Percentiles rank a stretch among this genome's conserved stretches.
phyloP scores from a whole-genome alignment of 2,329 filamentous ascomycete species.

The Aspergillus sp. region DNA sequence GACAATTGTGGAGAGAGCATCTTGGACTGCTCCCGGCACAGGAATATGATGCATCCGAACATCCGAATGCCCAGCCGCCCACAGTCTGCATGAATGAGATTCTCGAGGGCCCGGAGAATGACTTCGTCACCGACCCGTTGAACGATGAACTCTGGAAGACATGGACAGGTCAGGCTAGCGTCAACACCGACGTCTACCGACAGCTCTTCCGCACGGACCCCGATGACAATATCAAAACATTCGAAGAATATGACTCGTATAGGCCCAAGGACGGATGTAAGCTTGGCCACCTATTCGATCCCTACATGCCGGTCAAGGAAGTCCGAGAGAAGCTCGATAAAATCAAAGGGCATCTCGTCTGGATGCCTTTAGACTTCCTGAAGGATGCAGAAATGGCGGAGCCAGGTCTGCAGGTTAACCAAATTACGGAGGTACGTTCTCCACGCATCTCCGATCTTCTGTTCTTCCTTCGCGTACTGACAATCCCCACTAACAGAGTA shows the following conservation, averaged over 20 bases:
- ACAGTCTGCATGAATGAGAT: constrained; percentile 69
- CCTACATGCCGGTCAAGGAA: constrained; percentile 70
- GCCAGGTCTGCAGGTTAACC: constrained; percentile 80
- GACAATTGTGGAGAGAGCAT: constrained; percentile 88
- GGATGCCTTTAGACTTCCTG: constrained; percentile 91
- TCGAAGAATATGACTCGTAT: constrained; percentile 85
- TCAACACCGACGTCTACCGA: constrained; percentile 78
- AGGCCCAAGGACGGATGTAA: constrained; percentile 64
- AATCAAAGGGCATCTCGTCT: constrained; percentile 85
- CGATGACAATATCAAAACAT: constrained; percentile 83
- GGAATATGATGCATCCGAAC: constrained; percentile 61
- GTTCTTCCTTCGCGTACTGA: not conserved
- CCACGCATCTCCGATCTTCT: too few relatives aligned
- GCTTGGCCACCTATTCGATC: constrained; percentile 83
- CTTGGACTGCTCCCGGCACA: constrained; percentile 79
- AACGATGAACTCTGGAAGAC: constrained; percentile 65
- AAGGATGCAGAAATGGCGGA: constrained; percentile 86
- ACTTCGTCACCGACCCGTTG: constrained; percentile 73
- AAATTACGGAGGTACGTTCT: constrained; percentile 76
- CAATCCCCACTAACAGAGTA: constrained; percentile 24
- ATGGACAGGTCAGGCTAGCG: constrained; percentile 71
- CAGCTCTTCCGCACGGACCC: constrained; percentile 87
- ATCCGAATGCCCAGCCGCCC: constrained; percentile 76
- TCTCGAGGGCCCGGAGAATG: constrained; percentile 67
- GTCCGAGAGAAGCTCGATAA: constrained; percentile 73